Conservation (phyloP, 2,329 filamentous ascomycete genomes). For the Eutypella sp. region DNA sequence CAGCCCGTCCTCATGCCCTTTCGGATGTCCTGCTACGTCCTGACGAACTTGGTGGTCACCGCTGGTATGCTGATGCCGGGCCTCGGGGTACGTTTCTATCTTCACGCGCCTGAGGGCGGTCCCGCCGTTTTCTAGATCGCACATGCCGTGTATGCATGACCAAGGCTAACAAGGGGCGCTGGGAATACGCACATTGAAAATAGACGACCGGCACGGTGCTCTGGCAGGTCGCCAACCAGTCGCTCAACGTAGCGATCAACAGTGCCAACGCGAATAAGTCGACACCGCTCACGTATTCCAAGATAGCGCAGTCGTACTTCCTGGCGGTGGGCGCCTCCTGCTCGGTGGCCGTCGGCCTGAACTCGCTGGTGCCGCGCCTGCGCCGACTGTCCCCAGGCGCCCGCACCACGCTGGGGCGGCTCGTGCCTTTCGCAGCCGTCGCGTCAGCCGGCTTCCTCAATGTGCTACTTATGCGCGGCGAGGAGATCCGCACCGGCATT, state of each 20-base stretch:
- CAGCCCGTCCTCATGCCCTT: constrained; percentile 90
- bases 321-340: constrained; percentile 91
- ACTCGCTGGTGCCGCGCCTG: constrained; percentile 80
- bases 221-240: constrained; percentile 97
- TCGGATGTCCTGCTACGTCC: constrained; percentile 92
- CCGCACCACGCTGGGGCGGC: constrained; percentile 70
- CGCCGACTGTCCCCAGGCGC: constrained; percentile 71
- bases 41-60: constrained; percentile 91
- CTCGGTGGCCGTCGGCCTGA: constrained; percentile 87
- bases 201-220: constrained; percentile 78
- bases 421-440: constrained; percentile 94
- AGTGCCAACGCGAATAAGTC: constrained; percentile 98
- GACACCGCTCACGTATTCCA: constrained; percentile 73
- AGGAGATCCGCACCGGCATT: constrained; percentile 90
- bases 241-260: constrained; percentile 97
- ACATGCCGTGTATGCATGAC: no score
- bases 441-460: constrained; percentile 88
- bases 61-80: constrained; percentile 95
- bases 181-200: no score
- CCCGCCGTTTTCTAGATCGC: no score
- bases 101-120: no score
- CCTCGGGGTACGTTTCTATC: constrained; percentile 60
- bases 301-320: constrained; percentile 84
- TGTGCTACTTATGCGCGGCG: constrained; percentile 94
- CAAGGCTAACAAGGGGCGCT: no score